These are phyloP conservation scores for Irpex sp. DNA, from an alignment of 1,284 basidiomycete genomes.

Conservation along the genomic window DNA sequence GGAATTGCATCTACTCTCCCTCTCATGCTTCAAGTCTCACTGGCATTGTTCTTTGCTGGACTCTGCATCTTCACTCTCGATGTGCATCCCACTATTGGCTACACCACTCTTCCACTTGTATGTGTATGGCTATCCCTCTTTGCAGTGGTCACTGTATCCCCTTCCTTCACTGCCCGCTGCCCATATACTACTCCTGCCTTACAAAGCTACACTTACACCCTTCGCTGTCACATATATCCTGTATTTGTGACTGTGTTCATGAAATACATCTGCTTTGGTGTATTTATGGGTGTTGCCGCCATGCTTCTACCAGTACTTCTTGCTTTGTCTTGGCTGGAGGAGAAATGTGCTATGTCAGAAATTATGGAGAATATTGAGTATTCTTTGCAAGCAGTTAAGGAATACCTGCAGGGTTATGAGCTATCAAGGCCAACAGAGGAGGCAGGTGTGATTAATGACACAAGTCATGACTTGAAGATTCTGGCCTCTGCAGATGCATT, in stretches of 20 bases:
- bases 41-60: conserved; percentile 15
- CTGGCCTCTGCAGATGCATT: background rate
- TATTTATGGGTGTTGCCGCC: no score
- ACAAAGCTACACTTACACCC: background rate
- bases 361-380: no score
- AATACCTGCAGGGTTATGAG: no score
- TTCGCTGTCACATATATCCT: background rate
- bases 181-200: conserved; percentile 1
- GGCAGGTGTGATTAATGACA: background rate
- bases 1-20: conserved; percentile 14
- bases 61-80: conserved; percentile 9
- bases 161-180: background rate
- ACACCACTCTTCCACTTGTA: background rate
- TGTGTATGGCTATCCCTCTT: background rate
- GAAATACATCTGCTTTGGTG: no score
- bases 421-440: background rate
- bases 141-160: background rate
- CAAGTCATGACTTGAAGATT: background rate
- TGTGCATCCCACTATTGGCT: conserved; percentile 3
- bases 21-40: conserved; percentile 12
- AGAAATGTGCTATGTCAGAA: no score
- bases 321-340: no score
- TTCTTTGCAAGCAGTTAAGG: no score
- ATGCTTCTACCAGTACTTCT: no score
- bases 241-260: no score